Evolutionary conservation across 2,329 filamentous ascomycete genomes (phyloP).

Genomic region (Chrysoporthe deuterocubensis): DNA sequence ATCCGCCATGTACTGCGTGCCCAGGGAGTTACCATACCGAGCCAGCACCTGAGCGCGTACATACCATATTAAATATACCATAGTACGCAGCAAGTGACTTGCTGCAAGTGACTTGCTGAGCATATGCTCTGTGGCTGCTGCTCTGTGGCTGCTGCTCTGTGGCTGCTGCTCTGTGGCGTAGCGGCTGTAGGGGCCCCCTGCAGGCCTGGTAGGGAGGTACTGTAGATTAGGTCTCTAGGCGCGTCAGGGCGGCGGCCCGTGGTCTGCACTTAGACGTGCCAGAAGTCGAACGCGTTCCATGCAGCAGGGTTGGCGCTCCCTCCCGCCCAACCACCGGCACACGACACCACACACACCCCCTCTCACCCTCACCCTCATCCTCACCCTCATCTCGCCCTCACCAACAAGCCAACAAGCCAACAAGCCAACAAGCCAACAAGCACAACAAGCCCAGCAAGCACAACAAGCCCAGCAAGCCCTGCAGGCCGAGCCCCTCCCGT

Average conservation of each 20-base stretch:
- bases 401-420: not conserved
- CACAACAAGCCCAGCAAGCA: too few relatives aligned
- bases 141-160: too few relatives aligned
- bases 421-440: too few relatives aligned
- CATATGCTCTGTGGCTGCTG: too few relatives aligned
- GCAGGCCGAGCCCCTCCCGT: not conserved
- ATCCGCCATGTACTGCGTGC: not conserved
- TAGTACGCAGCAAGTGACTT: too few relatives aligned
- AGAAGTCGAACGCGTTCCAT: slow-evolving; percentile 15
- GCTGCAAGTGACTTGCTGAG: too few relatives aligned
- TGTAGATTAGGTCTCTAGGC: slow-evolving; percentile 19
- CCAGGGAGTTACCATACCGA: too few relatives aligned
- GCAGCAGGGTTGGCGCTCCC: not conserved
- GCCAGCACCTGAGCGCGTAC: too few relatives aligned
- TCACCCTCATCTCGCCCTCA: not conserved
- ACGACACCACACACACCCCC: not conserved
- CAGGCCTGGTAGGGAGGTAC: not conserved
- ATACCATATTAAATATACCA: too few relatives aligned
- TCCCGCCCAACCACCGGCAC: not conserved
- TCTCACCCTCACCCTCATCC: not conserved
- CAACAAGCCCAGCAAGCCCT: too few relatives aligned
- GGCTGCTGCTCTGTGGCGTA: too few relatives aligned
- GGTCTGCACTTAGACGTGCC: not conserved
- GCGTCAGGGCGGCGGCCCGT: not conserved
- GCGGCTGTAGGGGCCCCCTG: too few relatives aligned